Base-by-base conservation (phyloP, 139 green algal genomes). In the Coelastrella sp. region DNA sequence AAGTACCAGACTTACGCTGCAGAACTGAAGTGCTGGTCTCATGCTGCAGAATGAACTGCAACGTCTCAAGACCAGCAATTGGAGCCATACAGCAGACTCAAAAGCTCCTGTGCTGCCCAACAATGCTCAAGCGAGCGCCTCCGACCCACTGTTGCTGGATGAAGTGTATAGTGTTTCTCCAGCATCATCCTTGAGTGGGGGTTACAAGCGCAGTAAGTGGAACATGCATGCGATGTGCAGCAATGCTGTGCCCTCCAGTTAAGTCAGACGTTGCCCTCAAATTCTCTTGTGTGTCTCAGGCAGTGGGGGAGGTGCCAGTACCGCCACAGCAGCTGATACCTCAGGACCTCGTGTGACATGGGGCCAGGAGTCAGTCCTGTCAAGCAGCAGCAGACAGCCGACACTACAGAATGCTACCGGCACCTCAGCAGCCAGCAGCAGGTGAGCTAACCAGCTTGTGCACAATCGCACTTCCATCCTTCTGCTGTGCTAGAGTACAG, bases 31-130 rank as follows among this genome's bases (percentile, higher is more conserved):
- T 19, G 61, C 61, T 71, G 61, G 11, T 71, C 14, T 71, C 3
- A 77, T 7, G 20, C 71, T 77, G 79, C n/a, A 68, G 57, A 84
- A 20, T 32, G 56, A 84, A 19, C 79, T 84, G 56, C 56, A 68
- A 61, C 79, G 32, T 20, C 20, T 68, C 17, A 57, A 54, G 57
- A 47, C 71, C 13, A 23, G 20, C 4, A 11, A 3, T 17, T 22
- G 20, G 71, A 54, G 71, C 71, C 13, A 11, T 47, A 17, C 71
- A 77, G 20, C 71, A 77, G 71, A 22, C 17, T 14, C 71, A 17
- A 11, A 14, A 23, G 71, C 6, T 20, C 23, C 16, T 22, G 10
- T 77, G 13, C 16, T 7, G 20, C 3, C 20, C 16, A 54, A 8
- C 10, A 32, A 47, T 17, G 71, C 0, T 32, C 20, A 77, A 3